These are phyloP conservation scores for Phytophthora hibernalis DNA, from an alignment of 352 stramenopile species.

Conservation along the genomic window DNA sequence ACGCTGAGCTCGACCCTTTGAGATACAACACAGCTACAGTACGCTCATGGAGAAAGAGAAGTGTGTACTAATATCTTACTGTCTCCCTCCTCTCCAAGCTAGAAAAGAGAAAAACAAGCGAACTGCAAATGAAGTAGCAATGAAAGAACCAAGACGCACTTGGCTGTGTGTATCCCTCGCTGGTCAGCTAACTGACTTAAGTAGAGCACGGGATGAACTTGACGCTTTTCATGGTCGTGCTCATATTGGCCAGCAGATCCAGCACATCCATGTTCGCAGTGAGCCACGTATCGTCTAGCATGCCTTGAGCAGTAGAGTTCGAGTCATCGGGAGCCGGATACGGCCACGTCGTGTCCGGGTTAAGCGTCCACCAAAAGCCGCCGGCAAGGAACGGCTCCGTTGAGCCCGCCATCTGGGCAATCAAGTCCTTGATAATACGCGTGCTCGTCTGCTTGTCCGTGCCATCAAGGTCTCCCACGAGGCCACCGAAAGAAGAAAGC, in stretches of 20 bases:
- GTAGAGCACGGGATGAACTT: slow-evolving; percentile 73
- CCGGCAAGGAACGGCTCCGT: slow-evolving; percentile 62
- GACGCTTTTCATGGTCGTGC: slow-evolving; percentile 63
- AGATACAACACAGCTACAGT: no score
- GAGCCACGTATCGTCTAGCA: slow-evolving; percentile 82
- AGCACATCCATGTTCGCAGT: slow-evolving; percentile 75
- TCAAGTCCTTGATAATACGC: slow-evolving; percentile 68
- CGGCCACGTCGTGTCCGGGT: slow-evolving; percentile 80
- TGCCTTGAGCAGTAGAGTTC: slow-evolving; percentile 58
- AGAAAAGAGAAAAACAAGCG: slow-evolving; percentile 35
- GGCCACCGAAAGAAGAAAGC: slow-evolving; percentile 84
- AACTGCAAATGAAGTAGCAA: slow-evolving; percentile 42
- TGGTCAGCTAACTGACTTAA: slow-evolving; percentile 31
- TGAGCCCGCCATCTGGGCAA: slow-evolving; percentile 65
- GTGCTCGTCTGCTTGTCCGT: slow-evolving; percentile 75
- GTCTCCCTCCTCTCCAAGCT: slow-evolving; percentile 23
- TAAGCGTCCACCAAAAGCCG: slow-evolving; percentile 85
- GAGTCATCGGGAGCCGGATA: slow-evolving; percentile 75
- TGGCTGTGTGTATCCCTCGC: slow-evolving; percentile 25
- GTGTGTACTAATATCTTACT: slow-evolving; percentile 42
- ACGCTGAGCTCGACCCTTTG: background rate
- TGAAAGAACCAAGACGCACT: slow-evolving; percentile 32
- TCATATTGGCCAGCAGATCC: slow-evolving; percentile 65
- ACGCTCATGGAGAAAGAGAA: slow-evolving; percentile 20
- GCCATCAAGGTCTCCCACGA: slow-evolving; percentile 63